Evolutionary conservation across 306 rosid species (phyloP), one percentile per base, ranked within the genome.

Genomic region (Casuarina glauca): DNA sequence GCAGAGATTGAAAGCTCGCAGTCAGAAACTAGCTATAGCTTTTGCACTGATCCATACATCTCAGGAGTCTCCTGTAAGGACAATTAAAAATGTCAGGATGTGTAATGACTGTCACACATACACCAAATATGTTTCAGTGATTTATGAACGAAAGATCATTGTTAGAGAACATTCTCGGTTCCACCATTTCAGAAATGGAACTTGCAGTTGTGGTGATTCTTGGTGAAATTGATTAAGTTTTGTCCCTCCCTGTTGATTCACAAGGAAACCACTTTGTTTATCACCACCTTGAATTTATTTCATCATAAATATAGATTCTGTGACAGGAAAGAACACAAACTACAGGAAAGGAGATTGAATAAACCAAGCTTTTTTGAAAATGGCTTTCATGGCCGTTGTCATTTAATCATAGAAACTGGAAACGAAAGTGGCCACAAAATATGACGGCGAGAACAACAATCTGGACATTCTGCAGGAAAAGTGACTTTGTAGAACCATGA

Each of bases 101-200:
- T 90, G 94, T 78, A 87, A 74, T 75, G 97, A 91, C 74, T 93
- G 96, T 79, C 98, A 93, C 81, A 83, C 86, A 9, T 92, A 91
- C 76, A 89, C 93, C 39, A 94, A 90, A 81, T 79, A 80, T 74
- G 80, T 94, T 84, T 92, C 97, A 45, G 5, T 77, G 73, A 85
- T 90, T 83, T 90, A 88, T 79, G 82, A 80, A 64, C 77, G 96
- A 77, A 92, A 88, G 81, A 85, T 94, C 81, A 84, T 71, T 46
- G 90, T 91, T 76, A 87, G 93, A 83, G 93, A 91, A 54, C 83
- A 91, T 43, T 77, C 87, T 64, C 83, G 82, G 80, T 94, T 94
- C 84, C 98, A 91, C 82, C 91, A 89, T 89, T 94, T 94, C 79
- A 88, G 88, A 90, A 85, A 90, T 88, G 98, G 97, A 85, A 79